Conservation (phyloP, 805 yeast species). For the Ogataea trehalophila region DNA sequence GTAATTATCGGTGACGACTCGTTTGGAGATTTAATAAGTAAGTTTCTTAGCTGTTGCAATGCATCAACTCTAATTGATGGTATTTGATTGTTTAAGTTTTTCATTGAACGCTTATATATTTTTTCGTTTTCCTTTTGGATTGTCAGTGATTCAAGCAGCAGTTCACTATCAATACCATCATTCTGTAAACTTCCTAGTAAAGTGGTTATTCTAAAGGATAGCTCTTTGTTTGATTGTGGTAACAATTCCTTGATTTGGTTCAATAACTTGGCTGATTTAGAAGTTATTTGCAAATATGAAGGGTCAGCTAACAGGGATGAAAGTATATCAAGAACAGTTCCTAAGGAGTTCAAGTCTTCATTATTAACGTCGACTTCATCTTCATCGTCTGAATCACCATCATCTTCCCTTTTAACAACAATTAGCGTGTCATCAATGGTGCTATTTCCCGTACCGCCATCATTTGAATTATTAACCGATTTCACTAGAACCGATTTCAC, state of each 20-base stretch:
- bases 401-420: slow-evolving; percentile 16
- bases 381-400: slow-evolving; percentile 38
- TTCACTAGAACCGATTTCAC: slow-evolving; percentile 37
- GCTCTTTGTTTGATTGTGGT: neutral
- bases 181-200: neutral
- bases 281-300: slow-evolving; percentile 3
- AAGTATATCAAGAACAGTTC: slow-evolving; percentile 34
- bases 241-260: slow-evolving; percentile 12
- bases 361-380: slow-evolving; percentile 29
- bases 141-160: too few relatives aligned
- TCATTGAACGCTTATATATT: slow-evolving; percentile 53
- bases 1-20: slow-evolving; percentile 25
- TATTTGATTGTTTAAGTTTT: slow-evolving; percentile 67
- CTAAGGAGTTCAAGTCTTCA: slow-evolving; percentile 28
- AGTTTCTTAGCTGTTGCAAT: slow-evolving; percentile 52
- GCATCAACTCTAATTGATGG: slow-evolving; percentile 90
- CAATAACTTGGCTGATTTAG: slow-evolving; percentile 5
- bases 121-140: slow-evolving; percentile 32
- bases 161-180: too few relatives aligned
- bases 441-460: too few relatives aligned
- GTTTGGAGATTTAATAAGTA: slow-evolving; percentile 21
- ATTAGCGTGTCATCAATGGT: neutral
- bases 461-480: neutral
- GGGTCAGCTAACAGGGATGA: slow-evolving; percentile 32
- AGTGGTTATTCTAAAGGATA: slow-evolving; percentile 1